Percentiles rank a stretch among this genome's conserved stretches.
These are phyloP conservation scores for Nothophoma quercina DNA, from an alignment of 2,329 filamentous ascomycete species.

Conservation along the genomic window DNA sequence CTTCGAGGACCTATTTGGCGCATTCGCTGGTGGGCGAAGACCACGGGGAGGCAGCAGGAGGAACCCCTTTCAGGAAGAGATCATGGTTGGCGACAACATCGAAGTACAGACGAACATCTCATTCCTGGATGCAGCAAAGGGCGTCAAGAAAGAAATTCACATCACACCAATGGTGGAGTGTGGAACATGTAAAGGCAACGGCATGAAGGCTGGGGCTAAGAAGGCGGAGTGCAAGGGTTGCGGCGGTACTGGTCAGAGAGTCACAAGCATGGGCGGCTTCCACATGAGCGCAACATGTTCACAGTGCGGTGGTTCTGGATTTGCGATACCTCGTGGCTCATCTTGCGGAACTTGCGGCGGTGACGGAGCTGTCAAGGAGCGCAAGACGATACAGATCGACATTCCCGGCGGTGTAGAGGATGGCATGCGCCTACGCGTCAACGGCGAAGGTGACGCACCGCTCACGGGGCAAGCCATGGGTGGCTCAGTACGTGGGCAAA, in stretches of 20 bases:
- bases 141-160: constrained; percentile 83
- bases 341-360: constrained; percentile 84
- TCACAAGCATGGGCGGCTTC: constrained; percentile 93
- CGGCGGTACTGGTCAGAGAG: constrained; percentile 82
- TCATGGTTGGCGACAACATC: constrained; percentile 93
- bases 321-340: constrained; percentile 76
- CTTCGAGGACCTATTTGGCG: constrained; percentile 94
- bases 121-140: constrained; percentile 96
- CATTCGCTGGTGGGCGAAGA: constrained; percentile 73
- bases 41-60: constrained; percentile 55
- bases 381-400: constrained; percentile 84
- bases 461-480: constrained; percentile 73
- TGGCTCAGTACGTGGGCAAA: constrained; percentile 66
- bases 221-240: constrained; percentile 78
- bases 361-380: constrained; percentile 82
- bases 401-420: constrained; percentile 97
- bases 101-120: constrained; percentile 92
- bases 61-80: constrained; percentile 78
- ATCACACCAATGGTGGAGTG: constrained; percentile 85
- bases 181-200: constrained; percentile 81
- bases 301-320: constrained; percentile 79
- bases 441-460: constrained; percentile 86
- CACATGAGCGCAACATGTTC: constrained; percentile 93
- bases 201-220: constrained; percentile 81
- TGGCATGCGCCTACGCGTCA: constrained; percentile 87